These are phyloP conservation scores for Mycena epipterygia DNA, from an alignment of 768 basidiomycete genomes.

Conservation along the genomic window DNA sequence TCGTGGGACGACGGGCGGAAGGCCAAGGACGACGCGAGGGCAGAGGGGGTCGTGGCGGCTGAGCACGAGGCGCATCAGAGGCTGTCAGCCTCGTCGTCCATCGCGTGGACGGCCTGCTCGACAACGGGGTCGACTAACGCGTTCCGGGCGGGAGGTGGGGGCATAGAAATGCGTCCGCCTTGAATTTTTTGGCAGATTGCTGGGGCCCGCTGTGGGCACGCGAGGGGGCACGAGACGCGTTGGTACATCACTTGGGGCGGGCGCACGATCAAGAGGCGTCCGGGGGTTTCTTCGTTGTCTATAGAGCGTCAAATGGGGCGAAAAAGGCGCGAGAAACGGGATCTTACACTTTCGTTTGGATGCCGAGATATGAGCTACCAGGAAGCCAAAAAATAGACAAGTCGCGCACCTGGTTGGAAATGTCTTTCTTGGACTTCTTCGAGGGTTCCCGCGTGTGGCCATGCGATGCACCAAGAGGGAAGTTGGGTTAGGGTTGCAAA, in stretches of 20 bases:
- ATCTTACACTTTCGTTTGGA: slow-evolving; percentile 79
- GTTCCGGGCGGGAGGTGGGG: slow-evolving; percentile 41
- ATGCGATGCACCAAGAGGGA: too few species aligned
- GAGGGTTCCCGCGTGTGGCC: too few species aligned
- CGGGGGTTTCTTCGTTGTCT: slow-evolving; percentile 74
- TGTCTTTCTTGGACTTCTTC: too few species aligned
- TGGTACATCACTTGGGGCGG: slow-evolving; percentile 50
- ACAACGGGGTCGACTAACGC: slow-evolving; percentile 63
- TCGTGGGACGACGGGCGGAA: slow-evolving; percentile 54
- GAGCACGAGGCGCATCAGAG: slow-evolving; percentile 73
- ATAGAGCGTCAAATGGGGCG: slow-evolving; percentile 29
- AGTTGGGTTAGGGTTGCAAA: too few species aligned
- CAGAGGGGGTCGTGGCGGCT: slow-evolving; percentile 54
- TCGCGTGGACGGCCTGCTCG: slow-evolving; percentile 78
- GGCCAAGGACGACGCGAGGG: slow-evolving; percentile 42
- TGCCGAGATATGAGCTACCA: slow-evolving; percentile 30
- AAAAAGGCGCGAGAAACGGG: slow-evolving; percentile 12
- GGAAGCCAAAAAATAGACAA: too few species aligned
- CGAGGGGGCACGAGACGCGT: background rate
- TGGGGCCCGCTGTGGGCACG: slow-evolving; percentile 44
- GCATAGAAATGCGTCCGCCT: slow-evolving; percentile 45
- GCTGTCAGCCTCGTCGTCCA: slow-evolving; percentile 78
- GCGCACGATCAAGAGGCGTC: slow-evolving; percentile 77
- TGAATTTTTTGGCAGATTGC: slow-evolving; percentile 45
- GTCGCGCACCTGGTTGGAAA: too few species aligned